Percentiles rank a stretch among this genome's conserved stretches.
phyloP scores from a whole-genome alignment of 305 asterid genomes.

The Coffea humblotiana region DNA sequence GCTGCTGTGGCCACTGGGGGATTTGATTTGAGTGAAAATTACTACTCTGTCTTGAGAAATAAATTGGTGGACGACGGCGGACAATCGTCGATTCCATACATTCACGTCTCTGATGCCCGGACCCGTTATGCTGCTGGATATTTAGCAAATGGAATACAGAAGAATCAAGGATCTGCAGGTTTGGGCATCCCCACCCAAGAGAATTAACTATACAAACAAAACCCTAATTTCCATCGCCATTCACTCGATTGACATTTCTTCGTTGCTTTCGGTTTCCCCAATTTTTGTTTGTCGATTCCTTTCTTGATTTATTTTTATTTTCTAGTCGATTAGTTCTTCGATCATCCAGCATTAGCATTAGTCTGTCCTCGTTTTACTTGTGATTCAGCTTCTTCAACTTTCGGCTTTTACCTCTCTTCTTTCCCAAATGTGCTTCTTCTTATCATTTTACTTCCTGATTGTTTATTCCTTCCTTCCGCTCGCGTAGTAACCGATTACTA shows the following conservation, averaged over 20 bases:
- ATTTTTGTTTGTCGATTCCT: no score
- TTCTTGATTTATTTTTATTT: neutral
- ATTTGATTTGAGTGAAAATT: no score
- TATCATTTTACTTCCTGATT: neutral
- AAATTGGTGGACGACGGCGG: no score
- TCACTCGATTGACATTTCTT: neutral
- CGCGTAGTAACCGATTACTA: neutral
- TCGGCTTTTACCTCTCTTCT: no score
- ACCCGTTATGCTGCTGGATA: neutral
- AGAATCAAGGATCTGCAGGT: constrained; percentile 70
- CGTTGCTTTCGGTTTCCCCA: neutral
- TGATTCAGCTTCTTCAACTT: no score
- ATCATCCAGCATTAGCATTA: no score
- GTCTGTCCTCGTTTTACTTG: no score
- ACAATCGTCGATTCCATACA: no score
- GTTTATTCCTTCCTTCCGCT: neutral
- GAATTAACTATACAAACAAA: neutral
- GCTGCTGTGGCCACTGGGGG: no score
- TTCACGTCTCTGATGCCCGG: no score
- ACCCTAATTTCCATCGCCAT: neutral
- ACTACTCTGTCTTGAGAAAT: no score
- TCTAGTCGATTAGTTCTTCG: no score
- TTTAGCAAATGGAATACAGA: constrained; percentile 60
- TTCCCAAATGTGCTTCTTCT: neutral
- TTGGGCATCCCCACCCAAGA: neutral